Percentiles rank a stretch among this genome's conserved stretches.
These are phyloP conservation scores for Ogataea methylovora DNA, from an alignment of 805 yeast genomes.

Conservation along the genomic window DNA sequence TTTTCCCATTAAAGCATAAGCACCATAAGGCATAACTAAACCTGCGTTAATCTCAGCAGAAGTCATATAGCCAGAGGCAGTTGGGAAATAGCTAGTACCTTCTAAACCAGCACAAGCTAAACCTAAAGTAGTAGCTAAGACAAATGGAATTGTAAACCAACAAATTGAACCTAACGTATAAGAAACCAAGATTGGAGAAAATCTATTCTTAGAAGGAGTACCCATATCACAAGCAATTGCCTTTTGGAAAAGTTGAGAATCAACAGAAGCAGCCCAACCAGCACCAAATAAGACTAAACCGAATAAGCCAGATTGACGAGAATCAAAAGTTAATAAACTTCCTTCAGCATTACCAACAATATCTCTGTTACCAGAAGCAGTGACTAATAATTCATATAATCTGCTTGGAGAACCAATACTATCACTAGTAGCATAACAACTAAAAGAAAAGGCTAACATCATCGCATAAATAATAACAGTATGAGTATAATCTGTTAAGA, in stretches of 20 bases:
- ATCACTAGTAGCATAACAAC: slow-evolving; percentile 22
- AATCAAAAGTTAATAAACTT: slow-evolving; percentile 22
- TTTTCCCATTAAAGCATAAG: slow-evolving; percentile 42
- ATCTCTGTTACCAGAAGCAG: slow-evolving; percentile 14
- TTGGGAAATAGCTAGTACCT: slow-evolving; percentile 15
- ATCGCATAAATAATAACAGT: slow-evolving; percentile 27
- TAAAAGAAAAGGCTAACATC: slow-evolving; percentile 21
- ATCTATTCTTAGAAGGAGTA: slow-evolving; percentile 11
- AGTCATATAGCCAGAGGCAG: slow-evolving; percentile 21
- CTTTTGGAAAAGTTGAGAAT: slow-evolving; percentile 25
- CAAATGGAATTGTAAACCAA: slow-evolving; percentile 37
- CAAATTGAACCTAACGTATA: slow-evolving; percentile 39
- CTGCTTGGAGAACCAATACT: slow-evolving; percentile 27
- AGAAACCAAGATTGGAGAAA: slow-evolving; percentile 27
- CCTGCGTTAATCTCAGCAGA: slow-evolving; percentile 39
- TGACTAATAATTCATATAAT: slow-evolving; percentile 24
- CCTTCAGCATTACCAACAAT: slow-evolving; percentile 6
- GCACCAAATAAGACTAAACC: slow-evolving; percentile 32
- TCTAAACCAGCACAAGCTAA: slow-evolving; percentile 31
- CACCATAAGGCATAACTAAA: slow-evolving; percentile 43
- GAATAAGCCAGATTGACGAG: slow-evolving; percentile 25
- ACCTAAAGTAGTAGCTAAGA: slow-evolving; percentile 28
- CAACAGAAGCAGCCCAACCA: slow-evolving; percentile 28
- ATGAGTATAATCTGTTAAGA: slow-evolving; percentile 31
- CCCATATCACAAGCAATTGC: slow-evolving; percentile 34